Evolutionary conservation across 441 rosid genomes (phyloP).

Genomic region (Mallotus japonicus): DNA sequence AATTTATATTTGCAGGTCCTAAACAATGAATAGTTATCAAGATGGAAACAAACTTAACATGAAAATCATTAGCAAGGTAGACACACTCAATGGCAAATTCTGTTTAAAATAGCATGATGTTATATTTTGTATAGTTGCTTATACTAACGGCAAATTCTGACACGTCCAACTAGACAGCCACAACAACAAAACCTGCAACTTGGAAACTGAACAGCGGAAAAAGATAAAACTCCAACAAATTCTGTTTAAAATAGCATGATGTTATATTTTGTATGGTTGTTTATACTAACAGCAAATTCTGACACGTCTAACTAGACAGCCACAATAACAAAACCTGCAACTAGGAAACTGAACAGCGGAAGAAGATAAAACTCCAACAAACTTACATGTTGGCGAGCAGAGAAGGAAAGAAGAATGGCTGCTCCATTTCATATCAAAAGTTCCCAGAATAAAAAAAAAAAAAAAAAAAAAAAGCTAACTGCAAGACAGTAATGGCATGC

Average conservation of each 20-base stretch:
- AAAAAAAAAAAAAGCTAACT: neutral
- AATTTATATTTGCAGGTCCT: neutral
- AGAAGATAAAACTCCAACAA: neutral
- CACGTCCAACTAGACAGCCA: neutral
- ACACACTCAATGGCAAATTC: neutral
- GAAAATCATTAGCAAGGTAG: neutral
- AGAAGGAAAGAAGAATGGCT: neutral
- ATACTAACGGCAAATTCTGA: neutral
- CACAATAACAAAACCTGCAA: neutral
- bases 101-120: neutral
- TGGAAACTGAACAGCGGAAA: neutral
- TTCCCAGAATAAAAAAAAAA: neutral
- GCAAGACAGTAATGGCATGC: neutral
- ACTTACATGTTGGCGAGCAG: neutral
- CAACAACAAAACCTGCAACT: neutral
- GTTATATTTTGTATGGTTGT: neutral
- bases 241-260: neutral
- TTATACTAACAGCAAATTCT: neutral
- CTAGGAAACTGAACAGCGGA: neutral
- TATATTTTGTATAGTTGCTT: neutral
- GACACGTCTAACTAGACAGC: neutral
- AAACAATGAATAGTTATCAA: neutral
- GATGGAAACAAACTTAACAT: neutral
- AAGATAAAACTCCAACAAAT: neutral
- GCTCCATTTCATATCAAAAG: neutral